Evolutionary conservation across 352 stramenopile species (phyloP), one percentile per base, ranked within the genome.

Genomic region (Phytophthora crassamura): DNA sequence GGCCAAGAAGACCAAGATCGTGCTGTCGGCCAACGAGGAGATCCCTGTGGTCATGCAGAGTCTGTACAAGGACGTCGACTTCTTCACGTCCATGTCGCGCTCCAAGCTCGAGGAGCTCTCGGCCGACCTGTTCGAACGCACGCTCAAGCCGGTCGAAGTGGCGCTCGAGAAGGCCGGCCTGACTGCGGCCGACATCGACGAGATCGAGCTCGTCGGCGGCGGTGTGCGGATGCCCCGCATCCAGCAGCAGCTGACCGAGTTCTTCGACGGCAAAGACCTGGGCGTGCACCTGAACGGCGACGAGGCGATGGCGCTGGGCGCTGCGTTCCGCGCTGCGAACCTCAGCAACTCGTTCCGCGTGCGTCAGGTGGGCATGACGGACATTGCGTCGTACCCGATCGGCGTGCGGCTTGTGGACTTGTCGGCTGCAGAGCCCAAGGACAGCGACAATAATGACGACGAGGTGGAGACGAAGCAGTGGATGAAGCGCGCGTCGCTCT

Each of bases 221-320:
- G 95, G 91, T 25, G 97, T 99, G 64, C 91, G 98, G 39, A 95
- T 99, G 58, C 97, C 97, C 15, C 95, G 93, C 64, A 90, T 99
- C 51, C 96, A 99, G 75, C 86, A 97, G 45, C 82, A 94, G 28
- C 81, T 97, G 30, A 74, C 77, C 20, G 73, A 84, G 16, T 91
- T 88, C 47, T 89, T 95, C 34, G 55, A 73, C 8, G 80, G 82
- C 34, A 89, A 91, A 60, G 93, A 98, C 65, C 82, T 99, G 20
- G 93, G 96, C 25, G 91, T 97, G 57, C 98, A 99, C 80, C 84
- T 99, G 45, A 99, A 99, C 78, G 97, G 96, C 47, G 98, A 99
- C 74, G 97, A 99, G 78, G 95, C 94, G 41, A 98, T 99, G 91
- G 97, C 96, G 7, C 75, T 99, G 1, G 97, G 97, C 45, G 91